A percentile compares a stretch with the other conserved stretches of the same genome.
phyloP scores from a whole-genome alignment of 352 stramenopile species.

The Pseudoperonospora humuli region DNA sequence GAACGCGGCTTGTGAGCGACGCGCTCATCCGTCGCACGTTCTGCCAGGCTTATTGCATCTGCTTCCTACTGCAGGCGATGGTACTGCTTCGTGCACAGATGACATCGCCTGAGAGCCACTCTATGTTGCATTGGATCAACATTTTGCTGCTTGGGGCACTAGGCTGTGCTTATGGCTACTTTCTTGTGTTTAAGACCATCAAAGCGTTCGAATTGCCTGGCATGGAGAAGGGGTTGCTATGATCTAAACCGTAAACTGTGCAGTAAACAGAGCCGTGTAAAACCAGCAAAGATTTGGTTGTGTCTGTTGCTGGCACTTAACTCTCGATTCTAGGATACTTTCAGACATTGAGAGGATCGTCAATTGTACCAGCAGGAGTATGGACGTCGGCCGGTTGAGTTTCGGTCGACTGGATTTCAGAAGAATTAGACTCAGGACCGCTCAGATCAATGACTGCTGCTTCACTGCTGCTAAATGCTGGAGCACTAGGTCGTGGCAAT shows the following conservation, averaged over 20 bases:
- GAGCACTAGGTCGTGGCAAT: neutral
- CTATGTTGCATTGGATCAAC: slow-evolving; percentile 76
- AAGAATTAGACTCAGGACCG: neutral
- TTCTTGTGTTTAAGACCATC: slow-evolving; percentile 82
- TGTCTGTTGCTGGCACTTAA: slow-evolving; percentile 12
- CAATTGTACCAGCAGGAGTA: slow-evolving; percentile 16
- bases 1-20: slow-evolving; percentile 78
- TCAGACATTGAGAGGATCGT: slow-evolving; percentile 26
- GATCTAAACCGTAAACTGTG: slow-evolving; percentile 12
- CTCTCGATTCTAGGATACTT: slow-evolving; percentile 1
- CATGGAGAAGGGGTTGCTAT: slow-evolving; percentile 45
- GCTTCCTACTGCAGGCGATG: slow-evolving; percentile 71
- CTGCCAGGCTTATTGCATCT: slow-evolving; percentile 85
- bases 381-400: slow-evolving; percentile 1
- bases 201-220: slow-evolving; percentile 82
- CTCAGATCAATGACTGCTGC: slow-evolving; percentile 8
- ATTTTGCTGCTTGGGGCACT: slow-evolving; percentile 61
- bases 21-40: slow-evolving; percentile 79
- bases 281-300: slow-evolving; percentile 3
- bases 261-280: neutral
- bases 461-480: slow-evolving; percentile 1
- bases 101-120: slow-evolving; percentile 66
- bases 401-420: slow-evolving; percentile 2
- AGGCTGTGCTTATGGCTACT: slow-evolving; percentile 72
- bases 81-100: slow-evolving; percentile 68